Conservation (phyloP, 2,329 filamentous ascomycete genomes). For the Triangularia setosa region DNA sequence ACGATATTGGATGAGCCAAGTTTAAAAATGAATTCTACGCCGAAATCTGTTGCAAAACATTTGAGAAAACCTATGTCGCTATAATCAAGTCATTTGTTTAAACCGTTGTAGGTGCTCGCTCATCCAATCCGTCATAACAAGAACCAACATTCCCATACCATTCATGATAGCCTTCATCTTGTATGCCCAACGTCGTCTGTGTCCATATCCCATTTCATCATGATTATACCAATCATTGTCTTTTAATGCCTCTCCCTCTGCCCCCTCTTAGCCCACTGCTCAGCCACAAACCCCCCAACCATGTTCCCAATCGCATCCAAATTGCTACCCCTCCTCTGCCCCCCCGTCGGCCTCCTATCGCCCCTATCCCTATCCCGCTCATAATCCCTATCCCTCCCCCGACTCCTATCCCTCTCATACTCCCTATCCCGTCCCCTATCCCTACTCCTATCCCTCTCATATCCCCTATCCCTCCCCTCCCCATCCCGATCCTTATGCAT, state of each 20-base stretch:
- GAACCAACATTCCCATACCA: no score
- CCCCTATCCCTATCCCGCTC: not conserved
- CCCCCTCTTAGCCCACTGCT: not conserved
- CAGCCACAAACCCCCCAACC: constrained; percentile 1
- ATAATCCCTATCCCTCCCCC: not conserved
- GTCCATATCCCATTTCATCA: not conserved
- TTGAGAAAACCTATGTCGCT: not conserved
- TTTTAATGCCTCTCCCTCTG: not conserved
- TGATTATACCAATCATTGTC: not conserved
- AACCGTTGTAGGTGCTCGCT: not conserved
- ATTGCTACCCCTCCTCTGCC: not conserved
- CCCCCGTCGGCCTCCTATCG: not conserved
- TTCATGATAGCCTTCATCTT: no score
- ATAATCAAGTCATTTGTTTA: not conserved
- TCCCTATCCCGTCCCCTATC: not conserved
- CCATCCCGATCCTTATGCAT: not conserved
- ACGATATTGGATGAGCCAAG: no score
- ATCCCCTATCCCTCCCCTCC: not conserved
- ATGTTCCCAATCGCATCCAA: not conserved
- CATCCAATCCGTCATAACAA: not conserved
- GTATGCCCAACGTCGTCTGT: not conserved
- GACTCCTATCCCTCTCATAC: not conserved
- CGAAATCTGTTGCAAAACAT: no score
- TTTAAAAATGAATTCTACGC: no score
- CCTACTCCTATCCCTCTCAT: not conserved